Conservation (phyloP, 176 grass and related monocot species). For the Hyparrhenia diplandra region DNA sequence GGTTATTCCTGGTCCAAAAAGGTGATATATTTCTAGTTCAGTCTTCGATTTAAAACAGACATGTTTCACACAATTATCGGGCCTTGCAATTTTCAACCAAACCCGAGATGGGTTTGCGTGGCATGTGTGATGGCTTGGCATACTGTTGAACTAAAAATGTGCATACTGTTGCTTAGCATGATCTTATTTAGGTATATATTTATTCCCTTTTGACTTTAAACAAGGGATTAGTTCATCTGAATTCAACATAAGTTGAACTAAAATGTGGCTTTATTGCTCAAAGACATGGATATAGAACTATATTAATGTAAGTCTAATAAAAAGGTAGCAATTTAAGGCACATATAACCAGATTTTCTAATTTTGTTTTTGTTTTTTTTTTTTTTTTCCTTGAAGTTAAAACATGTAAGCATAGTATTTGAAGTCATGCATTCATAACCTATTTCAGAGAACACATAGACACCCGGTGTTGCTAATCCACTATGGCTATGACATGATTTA, state of each 20-base stretch:
- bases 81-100: not conserved
- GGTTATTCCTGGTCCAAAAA: not conserved
- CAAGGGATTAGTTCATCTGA: not conserved
- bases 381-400: not conserved
- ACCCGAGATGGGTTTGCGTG: not conserved
- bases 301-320: not conserved
- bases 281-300: not conserved
- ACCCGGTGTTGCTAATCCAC: not conserved
- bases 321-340: not conserved
- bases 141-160: too few species aligned
- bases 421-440: too few species aligned
- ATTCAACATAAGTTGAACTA: not conserved
- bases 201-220: not conserved
- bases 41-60: not conserved
- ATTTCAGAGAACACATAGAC: not conserved
- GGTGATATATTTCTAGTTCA: not conserved
- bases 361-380: too few species aligned
- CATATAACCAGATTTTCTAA: not conserved
- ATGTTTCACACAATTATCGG: not conserved
- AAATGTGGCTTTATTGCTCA: not conserved
- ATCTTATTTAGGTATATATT: not conserved
- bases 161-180: not conserved
- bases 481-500: not conserved
- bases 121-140: not conserved
- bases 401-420: too few species aligned